These are phyloP conservation scores for Hypomontagnella submonticulosa DNA, from an alignment of 495 filamentous ascomycete genomes.

Conservation along the genomic window DNA sequence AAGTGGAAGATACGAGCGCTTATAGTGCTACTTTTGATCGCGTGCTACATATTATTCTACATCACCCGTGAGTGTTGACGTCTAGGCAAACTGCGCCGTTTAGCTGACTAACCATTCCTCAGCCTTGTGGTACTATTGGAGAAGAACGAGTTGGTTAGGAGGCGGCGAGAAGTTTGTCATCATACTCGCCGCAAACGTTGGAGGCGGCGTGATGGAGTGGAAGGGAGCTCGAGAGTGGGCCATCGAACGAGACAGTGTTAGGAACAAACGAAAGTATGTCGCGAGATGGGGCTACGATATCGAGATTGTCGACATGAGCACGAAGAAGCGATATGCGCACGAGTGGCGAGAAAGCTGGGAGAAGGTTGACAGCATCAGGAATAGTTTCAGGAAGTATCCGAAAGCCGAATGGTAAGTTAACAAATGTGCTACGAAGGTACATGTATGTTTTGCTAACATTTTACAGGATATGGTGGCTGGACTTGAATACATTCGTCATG, in stretches of 20 bases:
- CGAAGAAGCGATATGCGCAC: slow-evolving; percentile 97
- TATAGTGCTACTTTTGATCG: slow-evolving; percentile 67
- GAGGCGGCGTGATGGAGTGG: slow-evolving; percentile 98
- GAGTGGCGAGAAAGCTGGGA: slow-evolving; percentile 99
- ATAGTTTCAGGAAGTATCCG: slow-evolving; percentile 91
- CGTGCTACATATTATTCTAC: slow-evolving; percentile 73
- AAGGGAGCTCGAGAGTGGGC: slow-evolving; percentile 98
- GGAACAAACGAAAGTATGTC: slow-evolving; percentile 92
- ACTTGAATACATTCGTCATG: slow-evolving; percentile 98
- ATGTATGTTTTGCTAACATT: slow-evolving; percentile 44
- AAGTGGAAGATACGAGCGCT: slow-evolving; percentile 69
- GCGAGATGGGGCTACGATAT: slow-evolving; percentile 93
- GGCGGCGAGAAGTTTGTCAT: slow-evolving; percentile 93
- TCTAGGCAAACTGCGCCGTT: not conserved
- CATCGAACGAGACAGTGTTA: slow-evolving; percentile 93
- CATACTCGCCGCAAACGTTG: slow-evolving; percentile 91
- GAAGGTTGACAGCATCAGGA: slow-evolving; percentile 94
- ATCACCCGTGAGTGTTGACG: slow-evolving; percentile 67
- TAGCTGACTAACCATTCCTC: slow-evolving; percentile 19
- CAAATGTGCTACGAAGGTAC: not conserved
- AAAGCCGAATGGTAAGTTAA: slow-evolving; percentile 88
- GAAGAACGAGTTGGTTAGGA: slow-evolving; percentile 66
- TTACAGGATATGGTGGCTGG: slow-evolving; percentile 97
- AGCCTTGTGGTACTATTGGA: slow-evolving; percentile 62
- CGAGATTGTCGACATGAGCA: slow-evolving; percentile 97